Conservation (phyloP, 2,329 filamentous ascomycete species). For the Cytospora mali region DNA sequence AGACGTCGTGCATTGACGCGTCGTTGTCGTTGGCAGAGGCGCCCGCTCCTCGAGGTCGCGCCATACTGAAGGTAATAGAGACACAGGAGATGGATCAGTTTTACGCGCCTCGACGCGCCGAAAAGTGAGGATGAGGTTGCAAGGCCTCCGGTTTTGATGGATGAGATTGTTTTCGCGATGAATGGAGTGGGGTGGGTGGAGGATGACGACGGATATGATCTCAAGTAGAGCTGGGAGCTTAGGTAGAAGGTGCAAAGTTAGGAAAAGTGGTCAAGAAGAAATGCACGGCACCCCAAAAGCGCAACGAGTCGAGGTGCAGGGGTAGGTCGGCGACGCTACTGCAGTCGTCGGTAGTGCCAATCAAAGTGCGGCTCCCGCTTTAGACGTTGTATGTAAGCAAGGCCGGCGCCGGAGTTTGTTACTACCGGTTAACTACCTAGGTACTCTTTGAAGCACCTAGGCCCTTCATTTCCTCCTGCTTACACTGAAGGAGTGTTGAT, state of each 20-base stretch:
- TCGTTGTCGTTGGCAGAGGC: conserved; percentile 58
- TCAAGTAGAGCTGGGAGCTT: not conserved
- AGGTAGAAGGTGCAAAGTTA: conserved; percentile 24
- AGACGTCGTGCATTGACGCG: conserved; percentile 65
- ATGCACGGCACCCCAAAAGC: conserved; percentile 22
- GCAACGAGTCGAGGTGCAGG: conserved; percentile 21
- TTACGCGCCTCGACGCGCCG: conserved; percentile 47
- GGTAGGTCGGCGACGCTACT: conserved; percentile 20
- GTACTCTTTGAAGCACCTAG: not conserved
- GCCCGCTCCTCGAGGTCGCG: conserved; percentile 56
- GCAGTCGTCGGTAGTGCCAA: conserved; percentile 13
- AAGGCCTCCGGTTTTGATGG: conserved; percentile 14
- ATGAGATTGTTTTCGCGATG: not conserved
- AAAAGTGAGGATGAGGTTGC: conserved; percentile 13
- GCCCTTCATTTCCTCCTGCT: not conserved
- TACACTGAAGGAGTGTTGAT: too few relatives aligned
- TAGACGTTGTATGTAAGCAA: conserved; percentile 1
- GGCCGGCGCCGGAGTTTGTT: not conserved
- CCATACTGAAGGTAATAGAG: conserved; percentile 47
- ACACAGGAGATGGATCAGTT: conserved; percentile 10
- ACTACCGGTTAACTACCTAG: not conserved
- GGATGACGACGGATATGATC: conserved; percentile 8
- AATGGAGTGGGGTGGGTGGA: conserved; percentile 7
- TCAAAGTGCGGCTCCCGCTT: conserved; percentile 21
- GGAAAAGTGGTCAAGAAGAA: conserved; percentile 22